Base-by-base conservation (phyloP, 805 yeast species). In the Yarrowia keelungensis region DNA sequence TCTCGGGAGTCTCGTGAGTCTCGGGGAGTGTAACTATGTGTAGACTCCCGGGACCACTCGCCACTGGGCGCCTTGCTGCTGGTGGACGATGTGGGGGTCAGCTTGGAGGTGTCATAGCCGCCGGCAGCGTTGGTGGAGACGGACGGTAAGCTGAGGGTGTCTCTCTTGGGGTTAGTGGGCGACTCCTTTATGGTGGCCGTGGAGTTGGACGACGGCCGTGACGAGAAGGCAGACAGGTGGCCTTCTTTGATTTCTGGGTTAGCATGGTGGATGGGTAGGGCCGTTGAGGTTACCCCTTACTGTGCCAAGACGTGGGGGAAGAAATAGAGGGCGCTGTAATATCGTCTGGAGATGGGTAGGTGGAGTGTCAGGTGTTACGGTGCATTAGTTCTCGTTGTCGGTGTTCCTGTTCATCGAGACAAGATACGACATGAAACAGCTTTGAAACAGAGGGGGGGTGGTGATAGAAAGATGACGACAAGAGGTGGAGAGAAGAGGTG, bases 241-340 rank as follows among this genome's bases (percentile, higher is more conserved):
- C 82, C 79, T 64, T 80, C 83, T 69, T 81, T 79, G 68, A 80
- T 78, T 74, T 80, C 79, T 77, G 59, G 12, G 50, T 47, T 62
- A 49, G 54, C 35, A 59, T 11, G 32, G 32, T 3, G 15, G 10
- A 10, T 36, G 10, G 38, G 12, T 38, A 38, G 10, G 39, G 39
- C 39, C 8, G 39, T 7, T 5, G 39, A 10, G 39, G 12, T 9
- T 19, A 19, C 39, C 3, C 12, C 12, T 38, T 38, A 11, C 10
- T 36, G 38, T 36, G 38, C 8, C 10, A 10, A 36, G 38, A 36
- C 38, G 38, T 36, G 8, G 38, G 10, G 8, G 38, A 19, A 19
- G 19, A 19, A 19, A 19, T 19, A 19, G n/a, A n/a, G n/a, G 32
- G 2, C 32, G 32, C 2, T 26, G 32, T 5, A 26, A 26, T 26